Evolutionary conservation across 306 rosid genomes (phyloP), one percentile per base, ranked within the genome.

Genomic region (Gillenia trifoliata): DNA sequence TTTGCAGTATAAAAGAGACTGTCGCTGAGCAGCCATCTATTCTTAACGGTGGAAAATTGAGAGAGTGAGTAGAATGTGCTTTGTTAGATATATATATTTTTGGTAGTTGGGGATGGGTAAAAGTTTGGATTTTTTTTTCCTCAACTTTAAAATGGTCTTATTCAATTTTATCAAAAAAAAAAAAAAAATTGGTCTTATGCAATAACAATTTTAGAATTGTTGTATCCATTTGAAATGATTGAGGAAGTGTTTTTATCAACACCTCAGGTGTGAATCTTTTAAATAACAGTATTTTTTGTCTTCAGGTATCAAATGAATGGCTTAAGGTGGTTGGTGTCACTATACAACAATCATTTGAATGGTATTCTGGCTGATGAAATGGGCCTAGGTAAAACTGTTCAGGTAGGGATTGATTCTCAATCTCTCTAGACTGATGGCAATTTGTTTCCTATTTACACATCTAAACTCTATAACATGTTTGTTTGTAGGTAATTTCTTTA

Each of bases 301-400:
- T 68, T 73, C 80, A 95, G 99, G 92, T 95, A 95, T 85, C 99
- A 92, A 88, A 92, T 95, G 99, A 95, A 90, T 81, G 99, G 99
- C 62, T 86, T 95, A 75, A 86, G 99, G 83, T 95, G 99, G 99
- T 75, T 95, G 84, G 97, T 95, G 80, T 95, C 99, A 13, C 83
- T 95, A 65, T 95, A 95, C 73, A 95, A 95, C 82, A 95, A 95
- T 78, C 99, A 92, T 83, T 80, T 95, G 88, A 95, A 95, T 80
- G 99, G 99, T 85, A 95, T 95, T 77, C 98, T 95, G 60, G 99
- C 99, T 28, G 99, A 95, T 83, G 99, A 95, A 88, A 95, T 92
- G 99, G 99, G 99, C 75, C 91, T 95, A 30, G 99, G 99, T 73
- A 95, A 95, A 90, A 95, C 99, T 12, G 99, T 92, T 68, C 98